Evolutionary conservation across 768 basidiomycete species (phyloP), one percentile per base, ranked within the genome.

Genomic region (Auricularia cornea): DNA sequence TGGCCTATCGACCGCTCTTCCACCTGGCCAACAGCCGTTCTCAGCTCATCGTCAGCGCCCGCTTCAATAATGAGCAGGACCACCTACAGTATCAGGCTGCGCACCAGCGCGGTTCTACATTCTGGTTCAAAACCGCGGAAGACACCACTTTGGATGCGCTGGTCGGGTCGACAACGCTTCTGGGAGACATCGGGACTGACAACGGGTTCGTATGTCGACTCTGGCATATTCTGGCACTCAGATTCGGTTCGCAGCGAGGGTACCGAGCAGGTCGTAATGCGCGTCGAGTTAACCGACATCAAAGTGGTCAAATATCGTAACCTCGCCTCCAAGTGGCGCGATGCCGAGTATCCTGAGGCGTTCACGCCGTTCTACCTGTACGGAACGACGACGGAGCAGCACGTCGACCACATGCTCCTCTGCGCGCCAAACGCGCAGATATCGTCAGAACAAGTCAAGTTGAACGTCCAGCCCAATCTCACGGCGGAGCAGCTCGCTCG

Each of bases 341-440:
- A 74, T 31, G n/a, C 61, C 16, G 70, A 72, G 51, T 76, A 77
- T 18, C 68, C 72, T 38, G 62, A 64, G 16, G 63, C 60, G 38
- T 23, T 6, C 28, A 76, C 72, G 67, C 77, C 76, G 3, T 80
- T 80, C 70, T 79, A 77, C 65, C 65, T 80, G 23, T 81, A 78
- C 59, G 77, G 78, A 28, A 71, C 71, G 6, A 12, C 54, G 6
- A 44, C 63, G 41, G 67, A 75, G 51, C 59, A 62, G 31, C 72
- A 76, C 68, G 67, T 80, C 60, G 77, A 78, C 52, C 79, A 79
- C 63, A 67, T 72, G 35, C 67, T 73, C 32, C 59, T 68, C n/a
- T 60, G 57, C 2, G 63, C 70, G 2, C 72, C 74, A 2, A 75
- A 75, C 54, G 65, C 67, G 20, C 73, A 74, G 59, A 63, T 76